Conservation (phyloP, 2,329 filamentous ascomycete species). For the Aspergillus calidoustus region DNA sequence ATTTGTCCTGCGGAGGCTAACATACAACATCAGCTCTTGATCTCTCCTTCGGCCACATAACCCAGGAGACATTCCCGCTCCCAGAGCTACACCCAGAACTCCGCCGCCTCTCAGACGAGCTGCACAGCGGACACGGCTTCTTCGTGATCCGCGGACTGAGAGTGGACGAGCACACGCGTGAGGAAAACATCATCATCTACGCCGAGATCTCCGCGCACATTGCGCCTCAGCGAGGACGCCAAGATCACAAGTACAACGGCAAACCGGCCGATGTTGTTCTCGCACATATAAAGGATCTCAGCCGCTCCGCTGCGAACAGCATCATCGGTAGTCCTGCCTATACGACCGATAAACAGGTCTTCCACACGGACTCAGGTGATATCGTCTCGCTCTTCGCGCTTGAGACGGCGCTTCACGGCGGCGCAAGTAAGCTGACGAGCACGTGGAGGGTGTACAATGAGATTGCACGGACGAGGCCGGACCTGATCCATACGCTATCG, state of each 20-base stretch:
- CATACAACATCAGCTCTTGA: constrained; percentile 31
- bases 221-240: constrained; percentile 44
- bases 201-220: constrained; percentile 50
- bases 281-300: constrained; percentile 67
- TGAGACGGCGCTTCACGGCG: constrained; percentile 53
- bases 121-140: constrained; percentile 51
- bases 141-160: constrained; percentile 49
- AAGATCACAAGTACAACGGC: constrained; percentile 43
- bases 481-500: constrained; percentile 57
- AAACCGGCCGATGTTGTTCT: constrained; percentile 54
- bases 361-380: constrained; percentile 62
- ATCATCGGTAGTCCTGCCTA: constrained; percentile 50
- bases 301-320: constrained; percentile 24
- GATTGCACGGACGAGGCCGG: constrained; percentile 55
- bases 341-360: constrained; percentile 50
- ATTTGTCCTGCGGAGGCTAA: no score
- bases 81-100: constrained; percentile 42
- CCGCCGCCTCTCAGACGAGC: constrained; percentile 38
- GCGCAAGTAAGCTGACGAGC: constrained; percentile 58
- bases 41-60: constrained; percentile 45
- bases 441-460: constrained; percentile 61
- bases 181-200: constrained; percentile 49
- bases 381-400: constrained; percentile 58
- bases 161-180: constrained; percentile 39
- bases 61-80: constrained; percentile 51